Conservation (phyloP, 164 flowering plant genomes). For the Chloranthus sessilifolius region DNA sequence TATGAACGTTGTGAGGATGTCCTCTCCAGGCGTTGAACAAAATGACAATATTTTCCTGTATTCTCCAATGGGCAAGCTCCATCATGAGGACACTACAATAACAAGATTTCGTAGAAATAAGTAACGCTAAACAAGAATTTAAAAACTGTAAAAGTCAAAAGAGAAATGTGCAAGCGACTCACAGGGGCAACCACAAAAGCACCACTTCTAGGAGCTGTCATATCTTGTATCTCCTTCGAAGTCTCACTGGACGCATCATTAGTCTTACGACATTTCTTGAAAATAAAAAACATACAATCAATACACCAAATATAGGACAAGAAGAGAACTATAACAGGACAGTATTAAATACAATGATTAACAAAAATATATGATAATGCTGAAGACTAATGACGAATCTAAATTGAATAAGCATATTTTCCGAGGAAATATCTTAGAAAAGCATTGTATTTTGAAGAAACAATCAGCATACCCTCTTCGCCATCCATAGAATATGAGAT, state of each 20-base stretch:
- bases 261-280: conserved; percentile 64
- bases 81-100: conserved; percentile 89
- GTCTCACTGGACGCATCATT: conserved; percentile 20
- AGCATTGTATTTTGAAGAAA: background rate
- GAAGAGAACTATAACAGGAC: too few relatives aligned
- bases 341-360: too few relatives aligned
- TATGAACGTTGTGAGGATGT: conserved; percentile 81
- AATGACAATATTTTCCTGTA: conserved; percentile 86
- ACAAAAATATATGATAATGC: too few relatives aligned
- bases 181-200: conserved; percentile 95
- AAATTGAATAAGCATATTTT: too few relatives aligned
- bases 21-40: conserved; percentile 96
- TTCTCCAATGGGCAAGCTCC: conserved; percentile 86
- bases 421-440: too few relatives aligned
- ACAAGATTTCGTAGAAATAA: conserved; percentile 5
- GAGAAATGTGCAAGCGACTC: conserved; percentile 27
- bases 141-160: background rate
- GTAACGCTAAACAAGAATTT: background rate
- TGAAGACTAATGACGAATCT: too few relatives aligned
- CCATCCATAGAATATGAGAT: conserved; percentile 96
- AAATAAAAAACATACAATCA: conserved; percentile 13
- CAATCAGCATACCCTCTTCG: conserved; percentile 58
- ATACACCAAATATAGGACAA: too few relatives aligned
- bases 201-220: conserved; percentile 37
- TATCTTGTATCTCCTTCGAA: conserved; percentile 28